Percentiles rank a stretch among this genome's conserved stretches.
These are phyloP conservation scores for Ochetophila trinervis DNA, from an alignment of 306 rosid species.

Conservation along the genomic window DNA sequence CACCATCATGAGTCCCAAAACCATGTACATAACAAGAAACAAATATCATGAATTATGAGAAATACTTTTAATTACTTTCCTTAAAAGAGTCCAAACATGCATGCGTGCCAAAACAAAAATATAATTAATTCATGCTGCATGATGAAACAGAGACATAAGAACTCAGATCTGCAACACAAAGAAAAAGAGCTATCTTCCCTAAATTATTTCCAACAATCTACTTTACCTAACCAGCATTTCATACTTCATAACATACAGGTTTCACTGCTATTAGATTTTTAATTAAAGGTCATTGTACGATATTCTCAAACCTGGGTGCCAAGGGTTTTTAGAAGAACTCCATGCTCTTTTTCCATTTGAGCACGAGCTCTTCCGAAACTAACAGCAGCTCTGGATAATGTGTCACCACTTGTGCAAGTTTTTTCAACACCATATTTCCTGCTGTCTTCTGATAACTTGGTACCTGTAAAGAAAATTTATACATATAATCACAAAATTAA, in stretches of 20 bases:
- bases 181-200: no score
- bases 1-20: no score
- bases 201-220: no score
- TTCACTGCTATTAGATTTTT: not conserved
- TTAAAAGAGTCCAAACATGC: no score
- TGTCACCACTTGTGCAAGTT: constrained; percentile 79
- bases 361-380: constrained; percentile 71
- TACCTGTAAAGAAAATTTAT: constrained; percentile 39
- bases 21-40: no score
- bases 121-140: no score
- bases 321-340: constrained; percentile 63
- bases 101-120: no score
- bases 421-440: constrained; percentile 84
- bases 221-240: no score
- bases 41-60: no score
- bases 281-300: not conserved
- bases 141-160: no score
- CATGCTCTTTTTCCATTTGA: constrained; percentile 90
- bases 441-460: constrained; percentile 90
- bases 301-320: constrained; percentile 70
- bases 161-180: no score
- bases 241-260: not conserved
- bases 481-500: not conserved
- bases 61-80: no score
- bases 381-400: constrained; percentile 62